Conservation (phyloP, 139 green algal species). For the Tetraselmis striata region DNA sequence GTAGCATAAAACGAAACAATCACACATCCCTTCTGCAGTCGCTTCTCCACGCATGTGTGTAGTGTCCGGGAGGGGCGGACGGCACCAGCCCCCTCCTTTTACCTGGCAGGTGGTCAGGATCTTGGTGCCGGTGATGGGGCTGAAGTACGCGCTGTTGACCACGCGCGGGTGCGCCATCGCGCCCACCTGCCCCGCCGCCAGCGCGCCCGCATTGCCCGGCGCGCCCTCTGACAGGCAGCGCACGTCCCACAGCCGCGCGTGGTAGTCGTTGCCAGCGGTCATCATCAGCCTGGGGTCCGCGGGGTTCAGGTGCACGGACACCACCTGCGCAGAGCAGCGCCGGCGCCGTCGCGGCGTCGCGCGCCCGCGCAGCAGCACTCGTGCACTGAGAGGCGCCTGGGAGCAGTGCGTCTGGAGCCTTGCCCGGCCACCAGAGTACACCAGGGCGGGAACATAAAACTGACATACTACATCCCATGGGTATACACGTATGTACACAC, state of each 20-base stretch:
- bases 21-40: too few species aligned
- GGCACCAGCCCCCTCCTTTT: too few species aligned
- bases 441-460: too few species aligned
- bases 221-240: conserved; percentile 30
- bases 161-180: conserved; percentile 45
- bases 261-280: conserved; percentile 73
- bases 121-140: conserved; percentile 60
- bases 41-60: too few species aligned
- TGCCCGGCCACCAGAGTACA: too few species aligned
- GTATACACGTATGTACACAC: too few species aligned
- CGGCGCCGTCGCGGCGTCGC: too few species aligned
- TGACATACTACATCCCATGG: too few species aligned
- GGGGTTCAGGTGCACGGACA: conserved; percentile 56
- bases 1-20: not conserved
- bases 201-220: conserved; percentile 3
- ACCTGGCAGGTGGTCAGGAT: conserved; percentile 82
- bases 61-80: too few species aligned
- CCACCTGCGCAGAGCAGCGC: not conserved
- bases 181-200: conserved; percentile 20
- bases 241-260: conserved; percentile 57
- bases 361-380: too few species aligned
- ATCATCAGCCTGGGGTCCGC: conserved; percentile 59
- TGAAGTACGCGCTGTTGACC: conserved; percentile 82
- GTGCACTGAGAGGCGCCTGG: too few species aligned
- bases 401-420: too few species aligned